These are phyloP conservation scores for Kodamaea jinghongensis DNA, from an alignment of 805 yeast species.

Conservation along the genomic window DNA sequence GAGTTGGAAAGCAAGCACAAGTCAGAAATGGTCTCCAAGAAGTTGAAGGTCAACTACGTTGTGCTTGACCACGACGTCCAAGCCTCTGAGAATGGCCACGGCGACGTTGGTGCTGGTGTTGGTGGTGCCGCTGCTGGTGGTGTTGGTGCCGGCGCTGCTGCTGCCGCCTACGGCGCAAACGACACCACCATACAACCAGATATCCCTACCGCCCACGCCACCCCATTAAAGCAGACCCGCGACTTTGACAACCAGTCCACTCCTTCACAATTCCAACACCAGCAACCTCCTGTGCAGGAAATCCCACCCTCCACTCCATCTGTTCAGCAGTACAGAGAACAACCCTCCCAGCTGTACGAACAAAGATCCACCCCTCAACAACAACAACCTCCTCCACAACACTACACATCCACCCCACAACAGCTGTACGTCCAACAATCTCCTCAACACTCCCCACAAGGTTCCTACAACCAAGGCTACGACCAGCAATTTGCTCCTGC, in stretches of 20 bases:
- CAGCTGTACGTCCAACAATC: constrained; percentile 10
- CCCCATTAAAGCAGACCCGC: constrained; percentile 10
- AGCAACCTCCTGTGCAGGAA: constrained; percentile 8
- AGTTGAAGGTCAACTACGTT: constrained; percentile 60
- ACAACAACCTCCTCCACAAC: constrained; percentile 4
- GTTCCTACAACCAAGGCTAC: constrained; percentile 4
- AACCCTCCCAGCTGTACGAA: constrained; percentile 5
- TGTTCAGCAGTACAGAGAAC: constrained; percentile 6
- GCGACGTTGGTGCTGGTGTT: constrained; percentile 17
- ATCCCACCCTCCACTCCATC: constrained; percentile 10
- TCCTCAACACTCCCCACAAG: constrained; percentile 8
- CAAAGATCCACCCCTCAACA: constrained; percentile 7
- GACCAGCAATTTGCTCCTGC: constrained; percentile 8
- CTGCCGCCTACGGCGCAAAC: constrained; percentile 12
- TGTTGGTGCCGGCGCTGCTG: constrained; percentile 15
- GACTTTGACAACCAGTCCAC: constrained; percentile 6
- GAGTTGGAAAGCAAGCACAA: constrained; percentile 60
- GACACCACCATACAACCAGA: constrained; percentile 11
- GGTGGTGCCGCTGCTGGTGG: constrained; percentile 12
- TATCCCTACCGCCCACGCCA: constrained; percentile 13
- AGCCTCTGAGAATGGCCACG: constrained; percentile 17
- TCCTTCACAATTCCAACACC: constrained; percentile 8
- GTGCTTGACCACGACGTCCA: constrained; percentile 27
- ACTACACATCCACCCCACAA: constrained; percentile 9
- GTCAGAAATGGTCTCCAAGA: constrained; percentile 56